Base-by-base conservation (phyloP, 78 protist species). In the Isochrysis galbana region DNA sequence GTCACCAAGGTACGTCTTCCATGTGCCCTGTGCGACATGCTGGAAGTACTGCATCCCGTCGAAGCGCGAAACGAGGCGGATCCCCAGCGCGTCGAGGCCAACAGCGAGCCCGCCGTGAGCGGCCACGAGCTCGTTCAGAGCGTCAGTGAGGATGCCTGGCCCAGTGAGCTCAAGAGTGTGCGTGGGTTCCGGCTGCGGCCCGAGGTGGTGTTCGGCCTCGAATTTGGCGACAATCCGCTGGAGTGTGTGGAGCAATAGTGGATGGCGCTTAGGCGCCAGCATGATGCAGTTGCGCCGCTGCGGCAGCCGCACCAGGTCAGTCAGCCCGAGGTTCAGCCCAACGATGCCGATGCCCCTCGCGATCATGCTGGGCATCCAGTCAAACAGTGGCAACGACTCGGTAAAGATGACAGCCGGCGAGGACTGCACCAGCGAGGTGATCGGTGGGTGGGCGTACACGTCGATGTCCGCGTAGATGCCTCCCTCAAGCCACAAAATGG, bases 211-310 rank as follows among this genome's bases (percentile, higher is more conserved):
- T 2, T 5, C 44, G 42, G 5, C 42, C 46, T 19, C n/a, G 19
- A 72, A 25, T 42, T 72, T 25, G 42, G 82, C 36, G 82, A 72
- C 82, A 42, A 72, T 72, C 46, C 21, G 5, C 19, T 29, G 25
- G 21, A 72, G 82, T 5, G 82, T n/a, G n/a, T 11, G n/a, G 21
- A 5, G 82, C 82, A 72, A 36, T 25, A 22, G n/a, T 21, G 82
- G 82, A 25, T 36, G 82, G 77, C 77, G 77, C 38, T 23, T 14
- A 69, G 77, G 77, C 42, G 42, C 42, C 17, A 72, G 7, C 82
- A 72, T 72, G 21, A 72, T 4, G 82, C 82, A 72, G 82, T 72
- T 72, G 82, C 82, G 82, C n/a, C 21, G 21, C 82, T 72, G 82
- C 82, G 82, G 82, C 19, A 72, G 14, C n/a, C 82, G 82, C 44